Conservation (phyloP, 768 basidiomycete species). For the Amanita pseudoporphyria region DNA sequence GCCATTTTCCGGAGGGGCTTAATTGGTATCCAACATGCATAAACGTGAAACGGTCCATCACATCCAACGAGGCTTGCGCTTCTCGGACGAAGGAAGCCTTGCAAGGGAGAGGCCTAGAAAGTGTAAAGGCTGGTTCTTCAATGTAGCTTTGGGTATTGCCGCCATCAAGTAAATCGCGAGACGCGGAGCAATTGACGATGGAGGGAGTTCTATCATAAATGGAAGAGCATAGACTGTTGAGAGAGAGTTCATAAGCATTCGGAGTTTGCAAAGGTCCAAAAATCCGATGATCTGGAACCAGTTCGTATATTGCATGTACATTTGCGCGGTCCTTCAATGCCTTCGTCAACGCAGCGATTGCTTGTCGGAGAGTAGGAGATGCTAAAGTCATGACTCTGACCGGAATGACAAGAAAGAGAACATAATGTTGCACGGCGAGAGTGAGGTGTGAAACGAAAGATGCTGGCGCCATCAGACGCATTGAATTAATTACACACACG, state of each 20-base stretch:
- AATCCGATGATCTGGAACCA: constrained; percentile 60
- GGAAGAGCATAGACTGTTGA: constrained; percentile 46
- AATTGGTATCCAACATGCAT: constrained; percentile 71
- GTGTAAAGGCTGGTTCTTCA: constrained; percentile 54
- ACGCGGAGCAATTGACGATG: constrained; percentile 51
- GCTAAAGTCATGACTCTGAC: constrained; percentile 48
- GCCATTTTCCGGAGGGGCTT: constrained; percentile 65
- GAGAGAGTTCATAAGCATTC: constrained; percentile 26
- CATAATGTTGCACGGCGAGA: constrained; percentile 28
- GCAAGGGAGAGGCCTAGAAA: constrained; percentile 37
- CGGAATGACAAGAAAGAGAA: constrained; percentile 66
- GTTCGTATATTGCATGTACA: constrained; percentile 55
- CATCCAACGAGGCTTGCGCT: constrained; percentile 29
- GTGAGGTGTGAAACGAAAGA: constrained; percentile 39
- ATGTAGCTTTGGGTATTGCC: constrained; percentile 38
- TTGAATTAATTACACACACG: background rate
- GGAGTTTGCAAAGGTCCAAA: constrained; percentile 38
- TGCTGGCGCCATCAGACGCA: constrained; percentile 23
- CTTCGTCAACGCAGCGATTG: constrained; percentile 56
- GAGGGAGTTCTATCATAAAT: constrained; percentile 66
- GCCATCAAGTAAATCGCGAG: constrained; percentile 32
- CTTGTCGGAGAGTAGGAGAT: constrained; percentile 59
- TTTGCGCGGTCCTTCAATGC: constrained; percentile 35
- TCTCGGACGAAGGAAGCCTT: constrained; percentile 30
- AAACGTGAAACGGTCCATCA: constrained; percentile 39